These are phyloP conservation scores for Colletotrichum lindemuthianum DNA, from an alignment of 2,329 filamentous ascomycete species.

Conservation along the genomic window DNA sequence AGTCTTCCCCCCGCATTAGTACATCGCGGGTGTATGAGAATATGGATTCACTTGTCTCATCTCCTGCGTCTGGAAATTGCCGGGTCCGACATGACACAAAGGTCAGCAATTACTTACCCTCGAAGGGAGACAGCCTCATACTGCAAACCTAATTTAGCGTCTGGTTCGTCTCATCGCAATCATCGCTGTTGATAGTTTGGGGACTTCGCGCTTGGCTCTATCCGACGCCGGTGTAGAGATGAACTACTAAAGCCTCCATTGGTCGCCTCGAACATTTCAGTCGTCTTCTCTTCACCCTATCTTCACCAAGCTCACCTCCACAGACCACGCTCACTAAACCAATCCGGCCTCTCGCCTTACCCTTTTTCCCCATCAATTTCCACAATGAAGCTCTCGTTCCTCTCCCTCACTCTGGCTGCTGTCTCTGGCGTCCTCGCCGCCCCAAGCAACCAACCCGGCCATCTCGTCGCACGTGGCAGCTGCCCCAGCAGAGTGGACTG, in stretches of 20 bases:
- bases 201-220: not conserved
- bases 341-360: not conserved
- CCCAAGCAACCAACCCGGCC: not conserved
- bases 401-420: not conserved
- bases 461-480: constrained; percentile 18
- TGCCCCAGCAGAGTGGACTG: constrained; percentile 1
- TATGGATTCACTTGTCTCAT: not conserved
- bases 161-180: not conserved
- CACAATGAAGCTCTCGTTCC: constrained; percentile 14
- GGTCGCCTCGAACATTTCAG: not conserved
- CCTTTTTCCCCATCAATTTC: not conserved
- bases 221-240: not conserved
- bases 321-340: not conserved
- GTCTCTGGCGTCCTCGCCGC: constrained; percentile 7
- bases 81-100: constrained; percentile 3
- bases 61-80: not conserved
- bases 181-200: not conserved
- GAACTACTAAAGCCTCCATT: not conserved
- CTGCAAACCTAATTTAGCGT: not conserved
- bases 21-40: not conserved
- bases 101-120: not conserved
- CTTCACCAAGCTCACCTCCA: not conserved
- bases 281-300: not conserved
- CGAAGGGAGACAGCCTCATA: not conserved
- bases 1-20: not conserved